Conservation (phyloP, 1,284 basidiomycete genomes). For the Paramarasmius palmivorus region DNA sequence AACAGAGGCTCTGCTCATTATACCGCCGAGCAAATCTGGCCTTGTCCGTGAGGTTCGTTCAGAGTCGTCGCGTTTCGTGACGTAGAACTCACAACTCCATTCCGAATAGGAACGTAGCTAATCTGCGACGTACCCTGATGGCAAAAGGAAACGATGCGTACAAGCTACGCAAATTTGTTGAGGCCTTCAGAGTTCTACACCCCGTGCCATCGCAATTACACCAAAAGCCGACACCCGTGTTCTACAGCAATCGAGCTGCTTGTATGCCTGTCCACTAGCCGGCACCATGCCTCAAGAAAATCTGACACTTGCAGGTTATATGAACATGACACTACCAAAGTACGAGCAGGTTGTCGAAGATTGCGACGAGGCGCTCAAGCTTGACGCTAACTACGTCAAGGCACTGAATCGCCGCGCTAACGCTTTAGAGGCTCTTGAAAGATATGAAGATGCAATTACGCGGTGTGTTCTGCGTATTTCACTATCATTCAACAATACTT, state of each 20-base stretch:
- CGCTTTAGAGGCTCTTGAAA: slow-evolving; percentile 81
- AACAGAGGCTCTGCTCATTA: slow-evolving; percentile 40
- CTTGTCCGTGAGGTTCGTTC: slow-evolving; percentile 54
- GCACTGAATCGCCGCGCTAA: slow-evolving; percentile 92
- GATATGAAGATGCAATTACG: slow-evolving; percentile 77
- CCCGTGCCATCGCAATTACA: slow-evolving; percentile 85
- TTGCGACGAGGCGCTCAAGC: slow-evolving; percentile 85
- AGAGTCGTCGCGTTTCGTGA: not conserved
- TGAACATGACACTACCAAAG: slow-evolving; percentile 86
- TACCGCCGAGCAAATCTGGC: slow-evolving; percentile 47
- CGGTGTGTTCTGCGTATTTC: slow-evolving; percentile 54
- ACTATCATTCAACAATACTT: not conserved
- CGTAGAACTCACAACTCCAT: slow-evolving; percentile 5
- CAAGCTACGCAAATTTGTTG: slow-evolving; percentile 73
- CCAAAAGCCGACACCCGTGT: slow-evolving; percentile 90
- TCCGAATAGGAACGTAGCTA: slow-evolving; percentile 68
- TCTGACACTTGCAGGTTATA: slow-evolving; percentile 63
- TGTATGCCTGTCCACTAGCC: slow-evolving; percentile 53
- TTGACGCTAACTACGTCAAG: slow-evolving; percentile 91
- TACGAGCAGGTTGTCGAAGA: slow-evolving; percentile 87
- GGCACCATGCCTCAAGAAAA: slow-evolving; percentile 2
- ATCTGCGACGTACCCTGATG: slow-evolving; percentile 82
- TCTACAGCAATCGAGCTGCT: slow-evolving; percentile 96
- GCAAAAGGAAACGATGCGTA: slow-evolving; percentile 90
- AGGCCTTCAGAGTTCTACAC: slow-evolving; percentile 89